Percentiles rank a stretch among this genome's conserved stretches.
Evolutionary conservation across 768 basidiomycete species (phyloP).

Genomic region (Crucibulum laeve): DNA sequence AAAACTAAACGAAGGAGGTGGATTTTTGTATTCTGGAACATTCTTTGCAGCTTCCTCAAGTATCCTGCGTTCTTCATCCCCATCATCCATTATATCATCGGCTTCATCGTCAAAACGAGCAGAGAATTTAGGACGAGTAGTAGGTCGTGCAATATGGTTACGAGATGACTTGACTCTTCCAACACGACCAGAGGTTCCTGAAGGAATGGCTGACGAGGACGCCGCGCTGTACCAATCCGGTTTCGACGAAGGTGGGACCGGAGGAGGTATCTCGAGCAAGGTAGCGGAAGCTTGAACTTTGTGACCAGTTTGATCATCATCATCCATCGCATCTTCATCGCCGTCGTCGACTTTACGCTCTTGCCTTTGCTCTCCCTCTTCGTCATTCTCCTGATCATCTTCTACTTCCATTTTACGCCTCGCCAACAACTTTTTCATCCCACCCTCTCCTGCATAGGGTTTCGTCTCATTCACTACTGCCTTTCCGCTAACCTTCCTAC

Average conservation of each 20-base stretch:
- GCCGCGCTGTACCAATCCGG: conserved; percentile 29
- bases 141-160: conserved; percentile 58
- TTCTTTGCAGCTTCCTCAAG: conserved; percentile 54
- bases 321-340: conserved; percentile 25
- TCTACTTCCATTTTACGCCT: conserved; percentile 55
- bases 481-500: conserved; percentile 30
- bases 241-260: conserved; percentile 17
- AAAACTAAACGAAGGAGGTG: conserved; percentile 65
- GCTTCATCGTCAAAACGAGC: conserved; percentile 52
- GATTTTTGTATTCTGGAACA: conserved; percentile 54
- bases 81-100: conserved; percentile 42
- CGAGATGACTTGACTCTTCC: conserved; percentile 55
- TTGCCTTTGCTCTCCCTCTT: conserved; percentile 33
- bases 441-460: conserved; percentile 76
- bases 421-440: conserved; percentile 73
- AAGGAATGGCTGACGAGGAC: conserved; percentile 15
- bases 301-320: conserved; percentile 15
- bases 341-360: conserved; percentile 20
- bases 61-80: conserved; percentile 37
- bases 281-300: not conserved
- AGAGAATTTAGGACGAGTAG: conserved; percentile 52
- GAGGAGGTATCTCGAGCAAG: conserved; percentile 6
- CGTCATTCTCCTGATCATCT: conserved; percentile 33
- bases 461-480: conserved; percentile 53
- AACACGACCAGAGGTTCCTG: conserved; percentile 59